Evolutionary conservation across 192 early-diverging fungal genomes (phyloP), one percentile per base, ranked within the genome.

Genomic region (Pilobolus umbonatus): DNA sequence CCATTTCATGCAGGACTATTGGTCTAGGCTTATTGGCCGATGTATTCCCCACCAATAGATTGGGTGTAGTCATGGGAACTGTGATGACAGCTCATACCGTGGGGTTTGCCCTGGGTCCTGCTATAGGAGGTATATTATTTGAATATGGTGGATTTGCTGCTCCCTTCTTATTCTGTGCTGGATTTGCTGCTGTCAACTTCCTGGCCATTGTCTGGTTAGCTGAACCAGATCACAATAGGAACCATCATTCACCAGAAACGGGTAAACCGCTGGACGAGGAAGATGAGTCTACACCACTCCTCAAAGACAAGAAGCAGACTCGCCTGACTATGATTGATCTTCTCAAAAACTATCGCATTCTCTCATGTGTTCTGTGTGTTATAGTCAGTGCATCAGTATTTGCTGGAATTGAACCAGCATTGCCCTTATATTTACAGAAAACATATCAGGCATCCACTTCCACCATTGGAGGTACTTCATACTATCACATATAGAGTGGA

Each of bases 11-110:
- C 61, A 79, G 79, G 77, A 80, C 88, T 4, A 78, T 88, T 44
- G 82, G 82, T 4, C 70, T 88, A 25, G 84, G 80, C 17, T 82
- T 88, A 83, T 64, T 90, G 14, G 85, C 86, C 19, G 86, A 90
- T 57, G 80, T 85, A 0, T 90, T 83, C 38, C 78, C 79, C 22
- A 68, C 73, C 10, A 70, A 78, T n/a, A 79, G 74, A 26, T 64
- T 86, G 8, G 86, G 86, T 19, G 63, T 79, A n/a, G 84, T 83
- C 11, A 88, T 90, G 86, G 86, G 86, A 12, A 77, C 81, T 14
- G 81, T 83, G 0, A 75, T 88, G 52, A 78, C 78, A 1, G 85
- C 83, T 2, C 80, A 85, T 28, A 81, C 84, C 11, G 58, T 91
- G 12, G 89, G 89, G 3, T 80, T 81, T 34, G 72, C 86, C n/a